A percentile compares a stretch with the other conserved stretches of the same genome.
Evolutionary conservation across 192 early-diverging fungal species (phyloP).

Genomic region (Allomyces macrogynus): DNA sequence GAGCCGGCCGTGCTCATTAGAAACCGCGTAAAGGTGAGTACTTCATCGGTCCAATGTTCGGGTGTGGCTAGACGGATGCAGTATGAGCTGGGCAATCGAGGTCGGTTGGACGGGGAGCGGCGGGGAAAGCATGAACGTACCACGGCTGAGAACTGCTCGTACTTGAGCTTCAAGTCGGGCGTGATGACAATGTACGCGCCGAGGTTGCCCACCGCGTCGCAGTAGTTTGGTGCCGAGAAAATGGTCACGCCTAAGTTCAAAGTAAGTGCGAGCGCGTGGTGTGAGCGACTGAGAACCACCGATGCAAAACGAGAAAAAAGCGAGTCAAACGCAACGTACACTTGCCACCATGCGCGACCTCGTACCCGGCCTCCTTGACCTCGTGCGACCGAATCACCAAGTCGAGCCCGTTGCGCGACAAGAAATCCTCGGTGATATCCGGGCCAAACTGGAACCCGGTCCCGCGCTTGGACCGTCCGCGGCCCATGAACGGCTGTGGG

Average conservation of each 20-base stretch:
- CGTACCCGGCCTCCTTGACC: constrained; percentile 92
- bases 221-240: constrained; percentile 98
- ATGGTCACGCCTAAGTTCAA: constrained; percentile 54
- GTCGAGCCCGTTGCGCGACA: constrained; percentile 59
- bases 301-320: no score
- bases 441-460: constrained; percentile 93
- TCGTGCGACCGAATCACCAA: constrained; percentile 91
- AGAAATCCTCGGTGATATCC: constrained; percentile 85
- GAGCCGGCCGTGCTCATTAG: no score
- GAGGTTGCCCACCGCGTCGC: constrained; percentile 76
- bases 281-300: no score
- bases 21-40: not conserved
- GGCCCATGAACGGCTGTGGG: constrained; percentile 63
- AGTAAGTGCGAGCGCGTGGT: not conserved
- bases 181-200: constrained; percentile 80
- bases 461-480: constrained; percentile 77
- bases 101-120: no score
- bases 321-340: no score
- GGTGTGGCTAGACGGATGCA: not conserved
- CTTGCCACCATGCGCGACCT: constrained; percentile 75
- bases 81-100: no score
- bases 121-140: no score
- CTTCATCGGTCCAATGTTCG: not conserved
- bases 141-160: constrained; percentile 74
- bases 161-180: constrained; percentile 56